phyloP scores from a whole-genome alignment of 2,329 filamentous ascomycete species.

The Scedosporium dehoogii region DNA sequence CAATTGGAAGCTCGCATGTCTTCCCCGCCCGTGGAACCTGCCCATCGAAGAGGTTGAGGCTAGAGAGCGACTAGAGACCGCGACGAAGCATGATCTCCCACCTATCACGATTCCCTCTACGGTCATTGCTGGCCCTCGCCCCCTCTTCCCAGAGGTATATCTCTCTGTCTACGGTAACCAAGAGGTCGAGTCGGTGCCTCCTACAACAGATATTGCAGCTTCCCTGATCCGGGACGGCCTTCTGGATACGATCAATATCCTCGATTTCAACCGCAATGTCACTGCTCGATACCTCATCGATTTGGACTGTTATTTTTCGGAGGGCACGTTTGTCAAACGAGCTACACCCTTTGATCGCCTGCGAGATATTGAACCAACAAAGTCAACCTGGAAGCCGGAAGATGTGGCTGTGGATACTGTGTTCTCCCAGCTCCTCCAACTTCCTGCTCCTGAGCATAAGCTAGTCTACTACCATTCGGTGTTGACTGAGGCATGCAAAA shows the following conservation, averaged over 20 bases:
- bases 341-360: constrained; percentile 89
- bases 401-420: constrained; percentile 96
- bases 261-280: constrained; percentile 84
- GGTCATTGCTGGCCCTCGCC: constrained; percentile 61
- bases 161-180: constrained; percentile 86
- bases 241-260: constrained; percentile 84
- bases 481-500: constrained; percentile 89
- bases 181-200: constrained; percentile 80
- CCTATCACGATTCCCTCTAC: constrained; percentile 64
- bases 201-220: constrained; percentile 63
- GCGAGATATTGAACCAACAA: constrained; percentile 52
- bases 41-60: constrained; percentile 49
- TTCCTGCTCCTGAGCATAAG: constrained; percentile 83
- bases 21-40: constrained; percentile 60
- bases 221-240: constrained; percentile 78
- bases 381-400: constrained; percentile 90
- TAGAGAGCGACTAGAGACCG: constrained; percentile 47
- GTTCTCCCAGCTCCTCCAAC: constrained; percentile 86
- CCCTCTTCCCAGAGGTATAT: constrained; percentile 86
- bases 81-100: constrained; percentile 70
- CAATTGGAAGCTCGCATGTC: constrained; percentile 63
- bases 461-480: constrained; percentile 94
- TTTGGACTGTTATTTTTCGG: constrained; percentile 86
- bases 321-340: constrained; percentile 84
- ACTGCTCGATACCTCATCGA: constrained; percentile 87